These are phyloP conservation scores for Colletotrichum chlorophyti DNA, from an alignment of 2,329 filamentous ascomycete genomes.

Conservation along the genomic window DNA sequence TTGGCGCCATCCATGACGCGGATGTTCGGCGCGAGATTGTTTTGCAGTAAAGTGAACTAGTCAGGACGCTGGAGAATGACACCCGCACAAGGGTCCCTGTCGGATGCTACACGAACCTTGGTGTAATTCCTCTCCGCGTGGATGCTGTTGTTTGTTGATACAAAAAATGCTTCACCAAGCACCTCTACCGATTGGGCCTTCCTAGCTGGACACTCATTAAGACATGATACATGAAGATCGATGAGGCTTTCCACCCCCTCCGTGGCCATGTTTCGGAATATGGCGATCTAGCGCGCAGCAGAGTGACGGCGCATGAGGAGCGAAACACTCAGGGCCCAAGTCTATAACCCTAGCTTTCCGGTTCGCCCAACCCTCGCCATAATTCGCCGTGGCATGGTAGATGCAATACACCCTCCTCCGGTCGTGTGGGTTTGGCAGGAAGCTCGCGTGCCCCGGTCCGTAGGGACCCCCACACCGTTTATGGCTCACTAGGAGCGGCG, in stretches of 20 bases:
- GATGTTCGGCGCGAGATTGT: too few species aligned
- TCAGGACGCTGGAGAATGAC: too few species aligned
- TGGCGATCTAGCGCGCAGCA: conserved; percentile 29
- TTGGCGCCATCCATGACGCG: too few species aligned
- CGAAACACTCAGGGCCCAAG: conserved; percentile 27
- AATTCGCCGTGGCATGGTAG: conserved; percentile 60
- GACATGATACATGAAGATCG: conserved; percentile 15
- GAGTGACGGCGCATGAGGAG: conserved; percentile 20
- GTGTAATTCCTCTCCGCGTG: too few species aligned
- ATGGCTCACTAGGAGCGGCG: conserved; percentile 56
- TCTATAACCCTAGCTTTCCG: conserved; percentile 31
- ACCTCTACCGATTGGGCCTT: too few species aligned
- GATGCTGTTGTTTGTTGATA: too few species aligned
- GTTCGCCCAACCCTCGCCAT: conserved; percentile 31
- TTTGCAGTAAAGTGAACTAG: too few species aligned
- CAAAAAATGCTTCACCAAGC: too few species aligned
- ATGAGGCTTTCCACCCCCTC: not conserved
- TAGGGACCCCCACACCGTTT: conserved; percentile 56
- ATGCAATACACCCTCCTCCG: conserved; percentile 60
- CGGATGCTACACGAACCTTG: too few species aligned
- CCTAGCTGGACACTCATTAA: too few species aligned
- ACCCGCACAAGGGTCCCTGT: too few species aligned
- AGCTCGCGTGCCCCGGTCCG: conserved; percentile 64
- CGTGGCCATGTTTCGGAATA: conserved; percentile 9
- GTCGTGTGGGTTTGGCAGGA: conserved; percentile 62